phyloP scores from a whole-genome alignment of 2,329 filamentous ascomycete genomes.

The Tolypocladium amazonense region DNA sequence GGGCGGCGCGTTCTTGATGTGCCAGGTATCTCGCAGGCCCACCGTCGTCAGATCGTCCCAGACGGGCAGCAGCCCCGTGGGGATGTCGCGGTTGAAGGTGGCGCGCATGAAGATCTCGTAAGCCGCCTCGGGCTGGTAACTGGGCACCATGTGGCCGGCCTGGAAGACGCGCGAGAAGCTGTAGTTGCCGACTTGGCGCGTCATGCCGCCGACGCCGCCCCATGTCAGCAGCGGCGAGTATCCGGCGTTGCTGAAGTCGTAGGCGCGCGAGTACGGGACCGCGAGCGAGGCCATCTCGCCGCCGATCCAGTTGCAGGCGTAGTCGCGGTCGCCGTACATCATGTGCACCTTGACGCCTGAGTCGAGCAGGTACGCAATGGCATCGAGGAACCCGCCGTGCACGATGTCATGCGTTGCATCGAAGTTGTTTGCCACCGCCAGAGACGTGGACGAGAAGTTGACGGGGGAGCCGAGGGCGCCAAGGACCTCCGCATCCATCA shows the following conservation, averaged over 20 bases:
- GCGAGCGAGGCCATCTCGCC: conserved; percentile 59
- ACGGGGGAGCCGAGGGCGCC: conserved; percentile 50
- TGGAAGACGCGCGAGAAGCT: conserved; percentile 57
- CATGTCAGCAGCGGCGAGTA: conserved; percentile 62
- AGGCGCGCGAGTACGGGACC: conserved; percentile 37
- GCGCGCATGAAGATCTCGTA: conserved; percentile 50
- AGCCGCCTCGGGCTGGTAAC: conserved; percentile 46
- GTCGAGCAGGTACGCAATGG: conserved; percentile 49
- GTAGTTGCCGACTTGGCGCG: conserved; percentile 65
- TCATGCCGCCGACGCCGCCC: conserved; percentile 52
- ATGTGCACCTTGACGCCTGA: conserved; percentile 58
- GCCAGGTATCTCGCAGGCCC: conserved; percentile 49
- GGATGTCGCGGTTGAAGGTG: conserved; percentile 40
- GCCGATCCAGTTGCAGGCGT: conserved; percentile 55
- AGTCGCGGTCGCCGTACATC: conserved; percentile 56
- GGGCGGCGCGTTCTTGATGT: conserved; percentile 42
- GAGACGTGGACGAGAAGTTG: conserved; percentile 39
- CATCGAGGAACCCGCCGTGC: conserved; percentile 33
- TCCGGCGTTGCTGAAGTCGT: conserved; percentile 46
- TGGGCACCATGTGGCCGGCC: conserved; percentile 51
- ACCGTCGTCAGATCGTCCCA: conserved; percentile 36
- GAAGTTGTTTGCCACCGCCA: conserved; percentile 39
- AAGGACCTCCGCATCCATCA: conserved; percentile 47
- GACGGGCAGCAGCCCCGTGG: conserved; percentile 40
- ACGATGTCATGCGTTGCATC: conserved; percentile 51